phyloP scores from a whole-genome alignment of 257 asterid species.

The Avicennia marina region DNA sequence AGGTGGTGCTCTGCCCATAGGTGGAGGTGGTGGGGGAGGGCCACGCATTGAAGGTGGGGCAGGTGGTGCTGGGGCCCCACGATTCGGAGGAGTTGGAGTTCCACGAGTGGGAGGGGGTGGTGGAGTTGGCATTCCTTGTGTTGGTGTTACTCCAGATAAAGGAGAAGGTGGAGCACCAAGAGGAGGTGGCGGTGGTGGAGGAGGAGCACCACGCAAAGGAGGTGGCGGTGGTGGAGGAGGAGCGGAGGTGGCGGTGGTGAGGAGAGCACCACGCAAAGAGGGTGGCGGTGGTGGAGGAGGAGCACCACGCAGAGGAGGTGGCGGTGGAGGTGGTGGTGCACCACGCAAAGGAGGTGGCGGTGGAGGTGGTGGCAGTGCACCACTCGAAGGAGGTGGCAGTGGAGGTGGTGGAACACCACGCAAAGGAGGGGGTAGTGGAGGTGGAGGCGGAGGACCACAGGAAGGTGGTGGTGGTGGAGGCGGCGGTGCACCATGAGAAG shows the following conservation, averaged over 20 bases:
- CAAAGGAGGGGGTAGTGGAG: constrained; percentile 12
- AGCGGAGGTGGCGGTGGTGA: too few species aligned
- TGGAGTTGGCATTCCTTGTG: constrained; percentile 30
- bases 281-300: constrained; percentile 32
- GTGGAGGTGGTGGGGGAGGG: constrained; percentile 39
- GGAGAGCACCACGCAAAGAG: background rate
- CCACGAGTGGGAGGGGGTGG: constrained; percentile 44
- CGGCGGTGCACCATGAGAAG: background rate
- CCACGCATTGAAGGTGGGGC: constrained; percentile 40
- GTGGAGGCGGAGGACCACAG: constrained; percentile 4
- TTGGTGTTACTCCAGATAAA: constrained; percentile 3
- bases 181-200: constrained; percentile 21
- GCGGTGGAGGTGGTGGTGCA: constrained; percentile 21
- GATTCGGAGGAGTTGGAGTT: constrained; percentile 38
- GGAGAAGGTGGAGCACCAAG: constrained; percentile 8
- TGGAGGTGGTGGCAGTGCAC: too few species aligned
- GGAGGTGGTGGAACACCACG: constrained; percentile 23
- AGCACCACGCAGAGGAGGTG: constrained; percentile 20
- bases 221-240: constrained; percentile 20
- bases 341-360: constrained; percentile 17
- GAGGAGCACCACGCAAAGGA: background rate
- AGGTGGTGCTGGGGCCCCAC: constrained; percentile 41
- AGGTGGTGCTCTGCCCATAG: constrained; percentile 41
- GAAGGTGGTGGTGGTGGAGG: constrained; percentile 18
- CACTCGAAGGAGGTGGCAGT: constrained; percentile 9